Conservation (phyloP, 1,284 basidiomycete genomes). For the Rhodotorula sp. region DNA sequence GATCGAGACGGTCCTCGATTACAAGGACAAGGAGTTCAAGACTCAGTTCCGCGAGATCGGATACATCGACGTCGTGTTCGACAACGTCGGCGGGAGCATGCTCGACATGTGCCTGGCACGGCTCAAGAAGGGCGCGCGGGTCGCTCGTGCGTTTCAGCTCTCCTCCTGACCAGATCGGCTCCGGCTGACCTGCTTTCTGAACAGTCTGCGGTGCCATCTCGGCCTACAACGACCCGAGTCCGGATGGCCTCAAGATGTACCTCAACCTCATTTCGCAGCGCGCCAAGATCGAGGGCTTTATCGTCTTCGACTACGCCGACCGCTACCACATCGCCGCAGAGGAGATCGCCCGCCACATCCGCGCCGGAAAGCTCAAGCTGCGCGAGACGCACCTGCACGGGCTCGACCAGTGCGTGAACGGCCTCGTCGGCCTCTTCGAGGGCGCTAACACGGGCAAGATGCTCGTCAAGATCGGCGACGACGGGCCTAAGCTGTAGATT, state of each 20-base stretch:
- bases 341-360: conserved; percentile 59
- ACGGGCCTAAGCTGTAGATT: conserved; percentile 22
- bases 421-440: conserved; percentile 37
- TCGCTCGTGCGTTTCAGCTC: conserved; percentile 54
- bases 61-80: conserved; percentile 59
- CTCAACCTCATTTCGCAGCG: conserved; percentile 69
- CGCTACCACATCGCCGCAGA: conserved; percentile 51
- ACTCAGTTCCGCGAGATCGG: conserved; percentile 55
- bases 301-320: conserved; percentile 65
- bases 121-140: conserved; percentile 72
- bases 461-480: conserved; percentile 35
- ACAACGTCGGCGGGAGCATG: conserved; percentile 77
- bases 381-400: conserved; percentile 57
- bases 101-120: conserved; percentile 72
- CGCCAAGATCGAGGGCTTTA: conserved; percentile 77
- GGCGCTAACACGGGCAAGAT: conserved; percentile 44
- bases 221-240: conserved; percentile 47
- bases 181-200: background rate
- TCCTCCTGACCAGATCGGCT: background rate
- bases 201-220: conserved; percentile 68
- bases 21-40: conserved; percentile 70
- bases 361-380: conserved; percentile 71
- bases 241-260: conserved; percentile 52
- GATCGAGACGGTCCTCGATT: conserved; percentile 79
- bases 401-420: conserved; percentile 38